These are phyloP conservation scores for Corchorus olitorius DNA, from an alignment of 345 rosid species.

Conservation along the genomic window DNA sequence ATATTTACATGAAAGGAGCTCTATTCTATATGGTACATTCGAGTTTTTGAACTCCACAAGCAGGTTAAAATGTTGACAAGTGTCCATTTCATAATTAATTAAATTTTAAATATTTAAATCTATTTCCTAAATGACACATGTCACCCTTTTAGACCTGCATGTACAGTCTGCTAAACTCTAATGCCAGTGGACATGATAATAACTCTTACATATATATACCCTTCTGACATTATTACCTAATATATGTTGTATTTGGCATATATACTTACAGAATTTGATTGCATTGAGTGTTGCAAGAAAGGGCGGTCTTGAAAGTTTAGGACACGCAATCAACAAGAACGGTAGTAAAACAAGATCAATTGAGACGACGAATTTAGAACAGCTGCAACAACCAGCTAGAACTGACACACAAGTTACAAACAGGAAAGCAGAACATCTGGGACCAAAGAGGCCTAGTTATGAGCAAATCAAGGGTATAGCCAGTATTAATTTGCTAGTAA, in stretches of 20 bases:
- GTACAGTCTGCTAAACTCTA: too few species aligned
- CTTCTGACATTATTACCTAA: too few species aligned
- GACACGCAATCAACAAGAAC: background rate
- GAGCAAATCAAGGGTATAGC: conserved; percentile 1
- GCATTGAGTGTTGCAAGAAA: conserved; percentile 1
- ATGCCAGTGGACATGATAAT: too few species aligned
- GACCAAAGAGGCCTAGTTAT: conserved; percentile 14
- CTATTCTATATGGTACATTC: too few species aligned
- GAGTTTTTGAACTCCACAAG: too few species aligned
- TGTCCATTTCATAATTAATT: too few species aligned
- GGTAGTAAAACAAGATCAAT: background rate
- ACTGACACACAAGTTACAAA: background rate
- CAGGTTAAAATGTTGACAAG: too few species aligned
- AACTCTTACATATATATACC: too few species aligned
- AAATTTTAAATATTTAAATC: too few species aligned
- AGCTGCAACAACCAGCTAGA: background rate
- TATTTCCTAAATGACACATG: too few species aligned
- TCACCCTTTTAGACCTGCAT: too few species aligned
- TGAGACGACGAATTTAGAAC: background rate
- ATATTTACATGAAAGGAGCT: too few species aligned
- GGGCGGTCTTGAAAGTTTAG: background rate
- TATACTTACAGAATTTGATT: background rate
- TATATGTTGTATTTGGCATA: background rate
- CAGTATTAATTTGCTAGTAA: conserved; percentile 41
- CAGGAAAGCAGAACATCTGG: conserved; percentile 23